Percentiles rank a stretch among this genome's conserved stretches.
phyloP scores from a whole-genome alignment of 2,329 filamentous ascomycete genomes.

The Exophiala mesophila region DNA sequence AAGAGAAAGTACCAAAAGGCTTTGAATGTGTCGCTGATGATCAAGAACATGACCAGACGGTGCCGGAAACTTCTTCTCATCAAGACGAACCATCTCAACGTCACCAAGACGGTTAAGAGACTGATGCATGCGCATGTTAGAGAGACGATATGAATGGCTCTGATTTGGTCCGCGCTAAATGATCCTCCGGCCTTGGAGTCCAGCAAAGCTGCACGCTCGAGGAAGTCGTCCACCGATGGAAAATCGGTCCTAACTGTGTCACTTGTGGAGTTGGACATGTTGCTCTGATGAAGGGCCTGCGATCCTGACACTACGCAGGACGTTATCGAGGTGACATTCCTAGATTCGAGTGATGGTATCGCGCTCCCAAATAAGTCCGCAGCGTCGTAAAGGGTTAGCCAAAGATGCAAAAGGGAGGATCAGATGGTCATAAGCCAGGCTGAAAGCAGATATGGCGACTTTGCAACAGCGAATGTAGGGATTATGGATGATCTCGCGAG shows the following conservation, averaged over 20 bases:
- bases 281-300: not conserved
- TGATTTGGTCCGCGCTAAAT: conserved; percentile 22
- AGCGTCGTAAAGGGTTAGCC: too few species aligned
- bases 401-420: too few species aligned
- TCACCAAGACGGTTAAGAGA: conserved; percentile 50
- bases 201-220: not conserved
- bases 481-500: too few species aligned
- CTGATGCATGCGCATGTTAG: conserved; percentile 49
- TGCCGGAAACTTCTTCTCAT: conserved; percentile 73
- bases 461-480: too few species aligned
- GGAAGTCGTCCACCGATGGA: not conserved
- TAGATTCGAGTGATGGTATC: too few species aligned
- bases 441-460: too few species aligned
- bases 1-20: conserved; percentile 64
- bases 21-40: conserved; percentile 68
- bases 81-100: conserved; percentile 67
- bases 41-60: conserved; percentile 68
- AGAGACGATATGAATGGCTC: conserved; percentile 39
- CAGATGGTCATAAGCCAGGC: too few species aligned
- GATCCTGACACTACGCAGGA: too few species aligned
- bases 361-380: too few species aligned
- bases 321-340: too few species aligned
- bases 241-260: not conserved
- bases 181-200: conserved; percentile 5
- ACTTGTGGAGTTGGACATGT: not conserved